Evolutionary conservation across 2,329 filamentous ascomycete genomes (phyloP), one percentile per base, ranked within the genome.

Genomic region (Ceratocystis cacaofunesta): DNA sequence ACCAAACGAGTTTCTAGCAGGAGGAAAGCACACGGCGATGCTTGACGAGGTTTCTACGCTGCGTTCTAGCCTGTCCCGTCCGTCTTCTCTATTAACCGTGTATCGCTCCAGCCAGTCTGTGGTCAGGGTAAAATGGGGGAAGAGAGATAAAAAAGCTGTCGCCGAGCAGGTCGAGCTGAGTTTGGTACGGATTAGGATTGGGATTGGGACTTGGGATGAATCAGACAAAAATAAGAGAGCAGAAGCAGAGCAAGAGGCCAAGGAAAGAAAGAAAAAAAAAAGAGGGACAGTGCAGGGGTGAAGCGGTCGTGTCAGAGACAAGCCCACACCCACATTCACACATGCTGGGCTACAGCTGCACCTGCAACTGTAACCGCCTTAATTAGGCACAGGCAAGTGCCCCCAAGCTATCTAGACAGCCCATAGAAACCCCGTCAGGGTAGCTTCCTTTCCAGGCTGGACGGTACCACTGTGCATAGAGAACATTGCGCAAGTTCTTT

Each of bases 131-230:
- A 25, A 19, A 52, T 25, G 19, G 48, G 19, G 48, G 22, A 15
- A 52, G 10, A 15, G 48, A 52, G 22, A 52, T 3, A 19, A 58
- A 58, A 58, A 36, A 19, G 8, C 48, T 19, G 22, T 19, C n/a
- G 46, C 46, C 46, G 46, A 5, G 22, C 28, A 30, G 52, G 28
- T 30, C 25, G 17, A 58, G 55, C 55, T 58, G 55, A 58, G 28
- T 32, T 58, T 58, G 55, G 55, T 58, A 58, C 28, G 28, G 55
- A 36, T 58, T 36, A 36, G 55, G 55, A 32, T 32, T 58, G 55
- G 48, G 48, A 52, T 52, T 52, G 48, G 48, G 48, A 52, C 48
- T 52, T 52, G 48, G 55, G 55, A 58, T 58, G 55, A 28, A 57
- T 30, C 25, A 57, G 28, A 50, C 2, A 50, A 22, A 50, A 17